These are phyloP conservation scores for Fusarium foetens DNA, from an alignment of 2,329 filamentous ascomycete genomes.

Conservation along the genomic window DNA sequence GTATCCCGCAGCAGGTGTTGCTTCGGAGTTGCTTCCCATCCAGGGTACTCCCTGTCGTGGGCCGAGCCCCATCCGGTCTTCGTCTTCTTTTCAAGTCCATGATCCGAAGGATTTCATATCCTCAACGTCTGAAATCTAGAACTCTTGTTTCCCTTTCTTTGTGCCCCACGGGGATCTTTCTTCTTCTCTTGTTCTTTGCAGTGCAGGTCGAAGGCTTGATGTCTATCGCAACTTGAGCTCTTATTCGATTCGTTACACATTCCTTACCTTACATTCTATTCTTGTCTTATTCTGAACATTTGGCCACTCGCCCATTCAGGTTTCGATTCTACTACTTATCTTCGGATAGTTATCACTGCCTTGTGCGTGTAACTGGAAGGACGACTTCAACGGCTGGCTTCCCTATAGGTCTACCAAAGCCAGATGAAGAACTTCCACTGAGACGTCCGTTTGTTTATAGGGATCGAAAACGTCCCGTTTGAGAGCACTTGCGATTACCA, in stretches of 20 bases:
- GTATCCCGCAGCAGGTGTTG: slow-evolving; percentile 32
- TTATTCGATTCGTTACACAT: slow-evolving; percentile 30
- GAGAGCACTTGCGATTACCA: slow-evolving; percentile 5
- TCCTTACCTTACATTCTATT: slow-evolving; percentile 25
- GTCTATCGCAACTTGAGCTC: slow-evolving; percentile 27
- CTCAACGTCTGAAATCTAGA: slow-evolving; percentile 13
- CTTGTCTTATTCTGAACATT: not conserved
- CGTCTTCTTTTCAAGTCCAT: slow-evolving; percentile 9
- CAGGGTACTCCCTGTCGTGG: slow-evolving; percentile 31
- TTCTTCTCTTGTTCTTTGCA: slow-evolving; percentile 17
- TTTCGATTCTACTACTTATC: not conserved
- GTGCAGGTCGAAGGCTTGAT: slow-evolving; percentile 37
- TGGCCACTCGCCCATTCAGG: not conserved
- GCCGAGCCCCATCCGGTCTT: slow-evolving; percentile 23
- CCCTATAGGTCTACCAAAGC: not conserved
- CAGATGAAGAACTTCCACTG: not conserved
- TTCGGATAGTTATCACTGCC: not conserved
- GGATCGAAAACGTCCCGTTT: slow-evolving; percentile 3
- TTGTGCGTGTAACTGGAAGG: not conserved
- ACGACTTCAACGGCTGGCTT: slow-evolving; percentile 3
- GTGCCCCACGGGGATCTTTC: slow-evolving; percentile 9
- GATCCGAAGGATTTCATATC: slow-evolving; percentile 11
- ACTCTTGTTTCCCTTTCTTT: slow-evolving; percentile 18
- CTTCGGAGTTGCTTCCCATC: slow-evolving; percentile 39
- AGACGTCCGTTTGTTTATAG: not conserved